Base-by-base conservation (phyloP, 345 rosid genomes). In the Rhizophora mangle region DNA sequence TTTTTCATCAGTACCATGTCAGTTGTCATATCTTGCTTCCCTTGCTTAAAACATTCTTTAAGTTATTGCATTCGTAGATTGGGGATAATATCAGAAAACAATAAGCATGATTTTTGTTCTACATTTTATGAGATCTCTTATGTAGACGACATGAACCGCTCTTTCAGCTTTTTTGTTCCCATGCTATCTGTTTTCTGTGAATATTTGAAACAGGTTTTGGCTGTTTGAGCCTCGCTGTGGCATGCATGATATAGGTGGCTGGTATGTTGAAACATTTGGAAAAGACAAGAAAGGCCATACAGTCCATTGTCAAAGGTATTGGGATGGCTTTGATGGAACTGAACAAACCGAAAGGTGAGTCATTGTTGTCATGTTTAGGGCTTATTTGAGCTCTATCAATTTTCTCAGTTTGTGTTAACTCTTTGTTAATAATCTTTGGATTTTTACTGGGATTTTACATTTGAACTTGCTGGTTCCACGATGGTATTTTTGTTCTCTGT, bases 241-340 rank as follows among this genome's bases (percentile, higher is more conserved):
- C 69, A 74, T 82, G 84, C 99, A 94, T 79, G 93, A 91, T 64
- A 83, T 87, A 57, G 97, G 98, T 63, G 97, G 98, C 74, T 94
- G 98, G 97, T 94, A 94, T 79, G 64, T 94, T 71, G 99, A 94
- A 84, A 91, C 99, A 73, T 91, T 77, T 71, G 96, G 92, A 43
- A 83, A 85, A 83, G 96, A 91, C 76, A 81, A 85, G 80, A 91
- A 86, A 76, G 88, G 87, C 22, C 71, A 69, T 60, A 88, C 92
- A 3, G 88, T 86, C 68, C 84, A 72, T 26, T 85, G 91, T 32
- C 93, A 74, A 76, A 88, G 97, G 72, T 80, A 71, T 76, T 89
- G 97, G 96, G 92, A 91, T 86, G 93, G 90, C 46, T 67, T 83
- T 72, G 86, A 85, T 74, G 78, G 79, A 67, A 72, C 64, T 15